phyloP scores from a whole-genome alignment of 768 basidiomycete genomes.

The Phanerodontia chrysosporium region DNA sequence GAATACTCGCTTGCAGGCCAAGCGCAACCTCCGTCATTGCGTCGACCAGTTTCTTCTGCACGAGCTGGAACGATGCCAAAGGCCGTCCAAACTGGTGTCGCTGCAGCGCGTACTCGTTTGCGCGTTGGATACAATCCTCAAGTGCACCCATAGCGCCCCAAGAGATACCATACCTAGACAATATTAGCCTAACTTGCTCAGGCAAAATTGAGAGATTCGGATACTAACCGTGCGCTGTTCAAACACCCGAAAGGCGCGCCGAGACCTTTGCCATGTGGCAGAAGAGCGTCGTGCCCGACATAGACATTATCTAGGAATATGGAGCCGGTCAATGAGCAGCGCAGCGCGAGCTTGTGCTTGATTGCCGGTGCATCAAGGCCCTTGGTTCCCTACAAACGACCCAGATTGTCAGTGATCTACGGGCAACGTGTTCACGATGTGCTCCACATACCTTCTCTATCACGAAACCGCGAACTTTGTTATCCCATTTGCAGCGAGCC shows the following conservation, averaged over 20 bases:
- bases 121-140: constrained; percentile 80
- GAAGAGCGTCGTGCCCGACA: constrained; percentile 68
- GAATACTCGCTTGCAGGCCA: constrained; percentile 70
- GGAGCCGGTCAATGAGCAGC: constrained; percentile 79
- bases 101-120: constrained; percentile 83
- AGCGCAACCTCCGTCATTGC: constrained; percentile 84
- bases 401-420: too few relatives aligned
- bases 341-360: constrained; percentile 89
- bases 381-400: constrained; percentile 65
- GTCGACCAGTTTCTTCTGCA: constrained; percentile 96
- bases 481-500: constrained; percentile 95
- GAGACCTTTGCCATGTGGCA: constrained; percentile 76
- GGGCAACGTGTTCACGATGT: too few relatives aligned
- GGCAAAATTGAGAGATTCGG: not conserved
- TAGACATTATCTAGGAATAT: constrained; percentile 90
- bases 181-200: constrained; percentile 2
- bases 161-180: constrained; percentile 71
- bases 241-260: constrained; percentile 88
- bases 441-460: constrained; percentile 81
- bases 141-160: constrained; percentile 97
- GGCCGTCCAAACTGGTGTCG: constrained; percentile 87
- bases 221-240: constrained; percentile 70
- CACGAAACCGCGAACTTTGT: constrained; percentile 84
- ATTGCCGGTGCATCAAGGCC: constrained; percentile 84
- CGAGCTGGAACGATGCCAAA: constrained; percentile 92